Conservation (phyloP, 73 alveolate species). For the Effrenium voratum region DNA sequence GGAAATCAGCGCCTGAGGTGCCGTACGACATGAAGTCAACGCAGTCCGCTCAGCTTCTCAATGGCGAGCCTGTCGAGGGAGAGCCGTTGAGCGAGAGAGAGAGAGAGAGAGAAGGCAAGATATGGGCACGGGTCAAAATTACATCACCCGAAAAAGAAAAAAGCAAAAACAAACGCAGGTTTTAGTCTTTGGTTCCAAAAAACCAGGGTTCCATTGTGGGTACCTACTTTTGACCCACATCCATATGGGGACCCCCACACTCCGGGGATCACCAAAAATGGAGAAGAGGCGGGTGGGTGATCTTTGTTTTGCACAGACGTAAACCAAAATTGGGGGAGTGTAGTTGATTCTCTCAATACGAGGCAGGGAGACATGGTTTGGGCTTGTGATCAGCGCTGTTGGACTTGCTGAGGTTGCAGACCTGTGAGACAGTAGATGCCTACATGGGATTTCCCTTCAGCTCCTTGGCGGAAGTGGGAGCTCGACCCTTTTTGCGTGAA, state of each 20-base stretch:
- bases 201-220: background rate
- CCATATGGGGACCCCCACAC: background rate
- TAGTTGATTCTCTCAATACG: background rate
- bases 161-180: background rate
- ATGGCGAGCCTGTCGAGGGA: background rate
- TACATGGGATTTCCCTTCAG: constrained; percentile 85
- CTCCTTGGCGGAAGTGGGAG: constrained; percentile 9
- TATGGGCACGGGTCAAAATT: too few species aligned
- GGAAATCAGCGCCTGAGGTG: background rate
- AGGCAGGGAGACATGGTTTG: background rate
- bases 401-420: constrained; percentile 50
- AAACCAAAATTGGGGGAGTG: background rate
- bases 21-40: constrained; percentile 86
- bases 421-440: constrained; percentile 61
- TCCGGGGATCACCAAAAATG: background rate
- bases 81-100: background rate
- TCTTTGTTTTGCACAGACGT: background rate
- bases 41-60: background rate
- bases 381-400: background rate
- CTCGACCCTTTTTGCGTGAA: too few species aligned
- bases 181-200: background rate
- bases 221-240: background rate
- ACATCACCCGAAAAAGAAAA: background rate
- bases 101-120: background rate
- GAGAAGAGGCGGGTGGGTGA: background rate